Conservation (phyloP, 345 rosid genomes). For the Boechera retrofracta region DNA sequence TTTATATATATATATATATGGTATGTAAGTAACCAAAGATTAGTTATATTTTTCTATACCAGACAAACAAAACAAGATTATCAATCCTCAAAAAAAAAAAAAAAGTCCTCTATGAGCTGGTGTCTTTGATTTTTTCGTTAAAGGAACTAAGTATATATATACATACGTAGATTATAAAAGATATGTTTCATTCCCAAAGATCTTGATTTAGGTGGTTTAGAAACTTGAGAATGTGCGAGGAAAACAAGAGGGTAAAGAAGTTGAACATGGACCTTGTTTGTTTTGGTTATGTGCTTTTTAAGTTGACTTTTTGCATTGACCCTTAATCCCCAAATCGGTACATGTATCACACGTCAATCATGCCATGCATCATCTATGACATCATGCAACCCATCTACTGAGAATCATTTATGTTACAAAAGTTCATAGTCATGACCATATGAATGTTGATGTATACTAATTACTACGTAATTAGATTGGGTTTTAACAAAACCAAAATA, state of each 20-base stretch:
- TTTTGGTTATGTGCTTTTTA: slow-evolving; percentile 39
- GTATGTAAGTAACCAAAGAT: background rate
- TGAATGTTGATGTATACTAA: background rate
- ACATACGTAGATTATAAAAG: background rate
- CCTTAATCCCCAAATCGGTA: slow-evolving; percentile 31
- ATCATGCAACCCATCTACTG: slow-evolving; percentile 14
- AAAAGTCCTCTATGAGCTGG: background rate
- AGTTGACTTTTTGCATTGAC: slow-evolving; percentile 43
- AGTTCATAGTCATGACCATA: background rate
- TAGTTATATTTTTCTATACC: background rate
- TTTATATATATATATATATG: too few species aligned
- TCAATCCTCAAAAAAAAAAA: background rate
- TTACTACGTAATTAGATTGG: background rate
- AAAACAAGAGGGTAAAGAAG: slow-evolving; percentile 8
- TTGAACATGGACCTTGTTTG: slow-evolving; percentile 35
- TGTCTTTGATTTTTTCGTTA: background rate
- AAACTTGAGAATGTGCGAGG: slow-evolving; percentile 25
- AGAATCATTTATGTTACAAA: slow-evolving; percentile 1
- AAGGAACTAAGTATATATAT: background rate
- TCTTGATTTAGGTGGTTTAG: slow-evolving; percentile 22
- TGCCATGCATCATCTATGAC: slow-evolving; percentile 21
- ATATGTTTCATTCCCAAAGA: slow-evolving; percentile 23
- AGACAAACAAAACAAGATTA: background rate
- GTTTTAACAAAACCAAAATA: background rate
- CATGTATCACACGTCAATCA: slow-evolving; percentile 34